Evolutionary conservation across 2,329 filamentous ascomycete species (phyloP).

Genomic region (Ceratocystis alfenasii): DNA sequence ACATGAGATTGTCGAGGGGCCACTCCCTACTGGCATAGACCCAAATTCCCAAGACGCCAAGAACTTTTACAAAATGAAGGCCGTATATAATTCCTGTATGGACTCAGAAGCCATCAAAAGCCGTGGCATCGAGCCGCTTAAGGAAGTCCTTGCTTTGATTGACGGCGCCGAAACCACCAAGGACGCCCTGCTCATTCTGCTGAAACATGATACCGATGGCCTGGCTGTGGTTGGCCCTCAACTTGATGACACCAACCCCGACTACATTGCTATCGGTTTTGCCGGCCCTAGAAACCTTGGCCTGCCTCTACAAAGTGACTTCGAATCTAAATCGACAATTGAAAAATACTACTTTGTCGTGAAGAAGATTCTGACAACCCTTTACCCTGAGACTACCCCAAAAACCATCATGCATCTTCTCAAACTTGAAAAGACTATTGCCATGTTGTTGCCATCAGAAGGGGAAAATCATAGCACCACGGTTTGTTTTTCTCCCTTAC

Average conservation of each 20-base stretch:
- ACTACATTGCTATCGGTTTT: slow-evolving; percentile 30
- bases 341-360: slow-evolving; percentile 35
- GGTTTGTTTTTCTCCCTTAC: too few species aligned
- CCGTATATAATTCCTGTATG: slow-evolving; percentile 54
- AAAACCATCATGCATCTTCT: slow-evolving; percentile 36
- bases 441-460: slow-evolving; percentile 39
- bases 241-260: slow-evolving; percentile 36
- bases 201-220: slow-evolving; percentile 35
- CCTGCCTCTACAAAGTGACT: slow-evolving; percentile 51
- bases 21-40: slow-evolving; percentile 34
- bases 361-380: slow-evolving; percentile 25
- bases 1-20: slow-evolving; percentile 50
- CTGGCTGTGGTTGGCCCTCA: slow-evolving; percentile 31
- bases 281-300: slow-evolving; percentile 41
- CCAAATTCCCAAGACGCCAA: slow-evolving; percentile 37
- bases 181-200: slow-evolving; percentile 38
- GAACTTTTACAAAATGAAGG: slow-evolving; percentile 56
- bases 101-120: slow-evolving; percentile 46
- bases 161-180: slow-evolving; percentile 27
- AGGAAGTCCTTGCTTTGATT: slow-evolving; percentile 43
- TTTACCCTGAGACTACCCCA: slow-evolving; percentile 31
- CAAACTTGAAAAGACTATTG: slow-evolving; percentile 49
- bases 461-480: too few species aligned
- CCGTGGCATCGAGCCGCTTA: slow-evolving; percentile 44
- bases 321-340: slow-evolving; percentile 43